Conservation (phyloP, 176 grass and related monocot genomes). For the Triticum dicoccoides region DNA sequence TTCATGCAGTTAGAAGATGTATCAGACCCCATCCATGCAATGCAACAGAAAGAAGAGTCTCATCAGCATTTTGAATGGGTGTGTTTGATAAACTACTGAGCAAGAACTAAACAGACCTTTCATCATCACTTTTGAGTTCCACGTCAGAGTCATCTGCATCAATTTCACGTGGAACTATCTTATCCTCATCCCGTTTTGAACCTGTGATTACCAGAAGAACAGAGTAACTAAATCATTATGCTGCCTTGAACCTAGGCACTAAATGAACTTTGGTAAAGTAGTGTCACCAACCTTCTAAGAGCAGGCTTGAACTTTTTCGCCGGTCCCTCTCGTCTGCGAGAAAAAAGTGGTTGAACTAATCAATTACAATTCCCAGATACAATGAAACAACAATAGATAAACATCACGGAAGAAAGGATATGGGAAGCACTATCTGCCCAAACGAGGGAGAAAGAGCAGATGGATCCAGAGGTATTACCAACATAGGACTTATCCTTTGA, state of each 20-base stretch:
- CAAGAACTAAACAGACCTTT: slow-evolving; percentile 51
- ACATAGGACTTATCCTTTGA: slow-evolving; percentile 93
- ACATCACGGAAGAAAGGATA: neutral
- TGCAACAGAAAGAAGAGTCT: neutral
- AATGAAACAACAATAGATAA: neutral
- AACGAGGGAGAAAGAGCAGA: neutral
- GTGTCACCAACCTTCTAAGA: slow-evolving; percentile 61
- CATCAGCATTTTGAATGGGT: neutral
- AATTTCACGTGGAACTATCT: slow-evolving; percentile 79
- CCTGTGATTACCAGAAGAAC: slow-evolving; percentile 45
- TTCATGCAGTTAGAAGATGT: neutral
- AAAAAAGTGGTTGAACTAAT: neutral
- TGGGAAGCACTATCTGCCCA: neutral
- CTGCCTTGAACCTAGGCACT: neutral
- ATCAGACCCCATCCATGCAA: neutral
- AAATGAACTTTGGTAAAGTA: neutral
- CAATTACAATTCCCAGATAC: neutral
- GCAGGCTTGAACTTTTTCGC: slow-evolving; percentile 69
- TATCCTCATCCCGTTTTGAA: slow-evolving; percentile 84
- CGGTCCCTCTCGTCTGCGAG: slow-evolving; percentile 81
- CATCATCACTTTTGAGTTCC: slow-evolving; percentile 63
- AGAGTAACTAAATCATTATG: neutral
- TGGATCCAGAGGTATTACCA: slow-evolving; percentile 35
- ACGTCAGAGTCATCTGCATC: slow-evolving; percentile 93
- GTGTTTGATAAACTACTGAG: neutral